Evolutionary conservation across 495 filamentous ascomycete genomes (phyloP), one percentile per base, ranked within the genome.

Genomic region (Penicillium soppii): DNA sequence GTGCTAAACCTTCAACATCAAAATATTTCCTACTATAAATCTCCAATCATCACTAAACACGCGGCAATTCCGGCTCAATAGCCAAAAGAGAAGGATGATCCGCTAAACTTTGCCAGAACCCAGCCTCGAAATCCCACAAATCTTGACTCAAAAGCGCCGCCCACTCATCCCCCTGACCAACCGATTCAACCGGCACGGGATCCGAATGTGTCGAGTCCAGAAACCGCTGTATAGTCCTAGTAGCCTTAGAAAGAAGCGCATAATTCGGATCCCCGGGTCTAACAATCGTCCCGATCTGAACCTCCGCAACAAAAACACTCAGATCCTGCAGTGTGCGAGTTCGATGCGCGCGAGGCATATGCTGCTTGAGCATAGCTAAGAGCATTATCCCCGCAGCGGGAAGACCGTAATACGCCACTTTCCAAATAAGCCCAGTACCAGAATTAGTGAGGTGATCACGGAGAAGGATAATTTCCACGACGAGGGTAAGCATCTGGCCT

Each of bases 361-460:
- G 58, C 26, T 67, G 61, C 17, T 61, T 63, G 5, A 73, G 56
- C 22, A 74, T 50, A 5, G 70, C 59, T 7, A 74, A 62, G 23
- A 66, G 65, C 20, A 73, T 56, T 2, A 74, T 72, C 9, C 71
- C 71, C 1, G 71, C 70, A 1, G 71, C 70, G 8, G 71, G 68
- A 7, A 74, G 64, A 7, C 71, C 71, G 37, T 72, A 73, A 40
- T 74, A 63, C 3, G 63, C 69, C 19, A 74, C 71, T 63, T 70
- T 74, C 71, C 71, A 73, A n/a, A 71, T 58, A 23, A 74, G 58
- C n/a, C 66, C 59, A 0, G 69, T 73, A 2, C 71, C 70, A 7
- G 71, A 73, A 45, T 74, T 73, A 5, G 56, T 63, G 23, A 74
- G 52, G 22, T 68, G 66, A 23, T 74, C 69, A 13, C 66, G 59